Evolutionary conservation across 2,329 filamentous ascomycete species (phyloP).

Genomic region (Didymella lethalis): DNA sequence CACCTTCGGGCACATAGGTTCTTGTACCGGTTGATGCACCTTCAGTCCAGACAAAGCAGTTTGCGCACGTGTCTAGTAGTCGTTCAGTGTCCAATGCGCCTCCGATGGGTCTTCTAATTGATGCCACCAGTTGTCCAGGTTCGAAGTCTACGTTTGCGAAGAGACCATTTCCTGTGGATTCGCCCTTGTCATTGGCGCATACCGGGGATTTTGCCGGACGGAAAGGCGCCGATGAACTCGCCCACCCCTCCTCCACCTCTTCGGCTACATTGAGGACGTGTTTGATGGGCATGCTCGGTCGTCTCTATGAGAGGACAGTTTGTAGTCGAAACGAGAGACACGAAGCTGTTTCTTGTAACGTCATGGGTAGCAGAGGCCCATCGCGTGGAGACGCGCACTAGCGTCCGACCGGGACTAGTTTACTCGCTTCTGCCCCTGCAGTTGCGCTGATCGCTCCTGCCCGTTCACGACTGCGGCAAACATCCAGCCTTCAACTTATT

Average conservation of each 20-base stretch:
- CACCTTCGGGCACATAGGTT: constrained; percentile 44
- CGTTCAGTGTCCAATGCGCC: constrained; percentile 62
- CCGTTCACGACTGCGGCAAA: no score
- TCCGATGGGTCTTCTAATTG: constrained; percentile 61
- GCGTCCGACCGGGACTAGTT: not conserved
- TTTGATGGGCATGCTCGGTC: constrained; percentile 13
- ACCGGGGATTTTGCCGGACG: constrained; percentile 35
- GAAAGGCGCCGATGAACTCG: constrained; percentile 25
- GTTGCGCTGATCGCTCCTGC: not conserved
- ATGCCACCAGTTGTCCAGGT: constrained; percentile 59
- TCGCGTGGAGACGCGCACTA: constrained; percentile 14
- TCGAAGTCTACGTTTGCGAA: constrained; percentile 61
- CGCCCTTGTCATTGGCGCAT: constrained; percentile 31
- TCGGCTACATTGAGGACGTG: constrained; percentile 21
- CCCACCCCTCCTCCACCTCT: constrained; percentile 17
- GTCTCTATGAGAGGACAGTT: constrained; percentile 5
- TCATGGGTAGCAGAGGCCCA: constrained; percentile 16
- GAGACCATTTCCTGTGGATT: constrained; percentile 59
- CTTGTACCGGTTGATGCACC: constrained; percentile 42
- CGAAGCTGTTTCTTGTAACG: constrained; percentile 15
- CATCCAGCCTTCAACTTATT: no score
- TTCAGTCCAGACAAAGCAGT: constrained; percentile 61
- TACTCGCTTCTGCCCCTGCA: not conserved
- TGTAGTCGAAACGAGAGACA: not conserved
- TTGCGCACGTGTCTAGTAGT: constrained; percentile 64